These are phyloP conservation scores for Trichoderma guizhouense DNA, from an alignment of 2,329 filamentous ascomycete species.

Conservation along the genomic window DNA sequence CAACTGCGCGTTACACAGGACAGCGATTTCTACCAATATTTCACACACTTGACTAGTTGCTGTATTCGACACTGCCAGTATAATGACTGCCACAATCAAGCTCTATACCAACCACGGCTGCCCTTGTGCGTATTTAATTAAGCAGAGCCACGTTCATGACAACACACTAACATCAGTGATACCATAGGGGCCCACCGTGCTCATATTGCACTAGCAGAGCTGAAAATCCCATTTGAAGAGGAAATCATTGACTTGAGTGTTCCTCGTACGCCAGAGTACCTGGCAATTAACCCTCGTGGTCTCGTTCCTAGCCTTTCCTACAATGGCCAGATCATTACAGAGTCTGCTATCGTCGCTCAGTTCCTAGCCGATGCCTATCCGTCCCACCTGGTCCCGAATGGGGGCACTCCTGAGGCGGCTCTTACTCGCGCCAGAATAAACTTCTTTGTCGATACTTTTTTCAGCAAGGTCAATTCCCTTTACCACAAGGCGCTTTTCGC, in stretches of 20 bases:
- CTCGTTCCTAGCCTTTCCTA: slow-evolving; percentile 70
- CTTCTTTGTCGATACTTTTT: slow-evolving; percentile 71
- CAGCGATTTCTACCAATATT: background rate
- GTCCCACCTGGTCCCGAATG: slow-evolving; percentile 60
- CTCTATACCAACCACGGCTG: slow-evolving; percentile 69
- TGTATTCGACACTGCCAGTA: background rate
- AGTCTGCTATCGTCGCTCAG: slow-evolving; percentile 69
- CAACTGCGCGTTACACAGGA: background rate
- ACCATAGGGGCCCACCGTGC: slow-evolving; percentile 65
- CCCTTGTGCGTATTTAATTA: slow-evolving; percentile 47
- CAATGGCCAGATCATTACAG: slow-evolving; percentile 64
- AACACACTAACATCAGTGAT: background rate
- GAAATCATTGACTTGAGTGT: slow-evolving; percentile 67
- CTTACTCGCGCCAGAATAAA: slow-evolving; percentile 62
- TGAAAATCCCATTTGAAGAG: slow-evolving; percentile 63
- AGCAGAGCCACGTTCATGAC: background rate
- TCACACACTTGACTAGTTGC: background rate
- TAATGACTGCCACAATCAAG: slow-evolving; percentile 44
- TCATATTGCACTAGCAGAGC: slow-evolving; percentile 67
- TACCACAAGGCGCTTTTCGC: slow-evolving; percentile 47
- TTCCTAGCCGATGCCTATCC: slow-evolving; percentile 70
- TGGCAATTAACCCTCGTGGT: slow-evolving; percentile 74
- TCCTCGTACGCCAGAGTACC: slow-evolving; percentile 70
- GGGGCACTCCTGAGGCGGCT: slow-evolving; percentile 50
- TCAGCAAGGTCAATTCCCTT: slow-evolving; percentile 54